Base-by-base conservation (phyloP, 2,329 filamentous ascomycete genomes). In the Aspergillus aculeatus region DNA sequence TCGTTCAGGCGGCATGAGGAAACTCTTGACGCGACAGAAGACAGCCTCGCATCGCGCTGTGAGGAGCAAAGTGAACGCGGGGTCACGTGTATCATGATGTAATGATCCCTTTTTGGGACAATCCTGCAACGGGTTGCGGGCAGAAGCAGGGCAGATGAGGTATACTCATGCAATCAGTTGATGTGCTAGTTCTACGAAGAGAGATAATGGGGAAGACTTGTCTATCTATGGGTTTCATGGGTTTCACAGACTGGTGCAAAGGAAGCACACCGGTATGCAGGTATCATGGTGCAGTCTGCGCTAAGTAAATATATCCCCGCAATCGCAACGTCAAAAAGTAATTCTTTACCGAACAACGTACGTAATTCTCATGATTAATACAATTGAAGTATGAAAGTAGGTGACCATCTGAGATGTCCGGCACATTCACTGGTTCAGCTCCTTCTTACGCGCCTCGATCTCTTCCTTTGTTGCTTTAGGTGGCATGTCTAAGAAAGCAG, bases 381-480 rank as follows among this genome's bases (percentile, higher is more conserved):
- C n/a, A 52, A 23, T 23, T 5, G 12, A 1, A 41, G 11, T 5
- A 52, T 23, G 12, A 32, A 50, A 29, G 9, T 6, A 11, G 23
- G 16, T 16, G 32, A 35, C n/a, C 41, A 48, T 29, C 0, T 47
- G 2, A 3, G 11, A 52, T 44, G n/a, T n/a, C 35, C 4, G 4
- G 9, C 9, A 23, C 16, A 24, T 19, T 54, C 72, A 78, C 68
- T 89, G 86, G 80, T 91, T 91, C 74, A 91, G 68, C 69, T 84
- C 85, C 72, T 86, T 79, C 62, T 86, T 86, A 73, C 85, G 87
- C 12, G 83, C 86, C 69, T 82, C 79, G 56, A 88, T 83, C 69
- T 91, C 89, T 72, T 89, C 88, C 76, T 88, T 89, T 60, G 83
- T 73, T 24, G 71, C 73, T 61, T 75, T 75, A n/a, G 74, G 72